A percentile compares a stretch with the other conserved stretches of the same genome.
Evolutionary conservation across 345 rosid species (phyloP).

Genomic region (Nasturtium officinale): DNA sequence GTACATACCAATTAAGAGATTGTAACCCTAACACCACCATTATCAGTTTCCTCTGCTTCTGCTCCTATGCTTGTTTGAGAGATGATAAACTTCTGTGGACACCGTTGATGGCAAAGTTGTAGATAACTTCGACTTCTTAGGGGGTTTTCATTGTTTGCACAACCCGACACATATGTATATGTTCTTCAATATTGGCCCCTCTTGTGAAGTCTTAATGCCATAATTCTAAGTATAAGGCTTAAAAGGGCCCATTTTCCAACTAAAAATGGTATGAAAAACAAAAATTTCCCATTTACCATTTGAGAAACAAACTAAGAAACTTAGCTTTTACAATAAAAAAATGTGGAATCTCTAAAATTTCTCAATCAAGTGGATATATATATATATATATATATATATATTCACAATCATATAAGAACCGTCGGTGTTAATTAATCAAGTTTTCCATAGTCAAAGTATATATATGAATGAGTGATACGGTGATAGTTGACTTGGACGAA

Average conservation of each 20-base stretch:
- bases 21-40: slow-evolving; percentile 33
- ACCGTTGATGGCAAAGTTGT: slow-evolving; percentile 30
- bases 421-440: too few relatives aligned
- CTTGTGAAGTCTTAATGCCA: background rate
- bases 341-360: too few relatives aligned
- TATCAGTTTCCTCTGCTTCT: slow-evolving; percentile 20
- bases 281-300: too few relatives aligned
- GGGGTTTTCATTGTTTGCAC: background rate
- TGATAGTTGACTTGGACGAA: too few relatives aligned
- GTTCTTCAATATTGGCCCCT: background rate
- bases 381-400: too few relatives aligned
- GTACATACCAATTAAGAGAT: slow-evolving; percentile 7
- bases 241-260: slow-evolving; percentile 1
- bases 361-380: too few relatives aligned
- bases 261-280: background rate
- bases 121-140: background rate
- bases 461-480: too few relatives aligned
- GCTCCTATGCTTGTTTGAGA: slow-evolving; percentile 5
- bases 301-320: too few relatives aligned
- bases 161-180: background rate
- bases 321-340: too few relatives aligned
- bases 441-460: too few relatives aligned
- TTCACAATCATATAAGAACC: too few relatives aligned
- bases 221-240: background rate
- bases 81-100: slow-evolving; percentile 32